Base-by-base conservation (phyloP, 2,329 filamentous ascomycete genomes). In the Orbilia ellipsospora region DNA sequence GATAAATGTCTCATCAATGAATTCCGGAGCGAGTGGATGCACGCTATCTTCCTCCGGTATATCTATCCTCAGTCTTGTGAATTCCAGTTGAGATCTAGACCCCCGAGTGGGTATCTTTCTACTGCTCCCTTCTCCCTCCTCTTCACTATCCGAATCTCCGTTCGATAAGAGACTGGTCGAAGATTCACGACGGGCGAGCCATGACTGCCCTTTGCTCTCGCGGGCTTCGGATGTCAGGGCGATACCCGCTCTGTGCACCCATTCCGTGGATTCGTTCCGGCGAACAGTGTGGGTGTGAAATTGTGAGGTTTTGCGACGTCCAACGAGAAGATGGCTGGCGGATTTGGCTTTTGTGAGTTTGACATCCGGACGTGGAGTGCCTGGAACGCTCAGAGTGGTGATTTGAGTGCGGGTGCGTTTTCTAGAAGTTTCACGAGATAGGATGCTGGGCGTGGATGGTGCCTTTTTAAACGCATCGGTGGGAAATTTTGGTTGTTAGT, bases 131-230 rank as follows among this genome's bases (percentile, higher is more conserved):
- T 48, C 18, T 79, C 72, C 69, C 18, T 63, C 63, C 16, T 68
- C 74, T 16, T 77, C 80, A 10, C 83, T 85, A 73, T 86, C 85
- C 45, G 88, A 86, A 2, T 87, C 87, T 2, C 83, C 83, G 40
- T 87, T 85, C 23, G 84, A 87, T 0, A 85, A 82, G 16, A 90
- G 84, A 79, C 86, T 89, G 7, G 88, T 90, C 1, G 88, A 90
- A 80, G 88, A 90, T 65, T 87, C 87, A 55, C 88, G 85, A 23
- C 88, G 88, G n/a, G 87, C 84, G 18, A 92, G 85, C 90, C 90
- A 92, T 13, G 86, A 83, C 81, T 91, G 89, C 13, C 90, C 90
- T 81, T 91, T 91, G 79, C 84, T 89, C 80, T 91, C 89, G 68
- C 89, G 84, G 16, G 88, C 84, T 80, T 89, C 88, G 61, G 85